These are phyloP conservation scores for Apiospora phragmitis DNA, from an alignment of 2,329 filamentous ascomycete species.

Conservation along the genomic window DNA sequence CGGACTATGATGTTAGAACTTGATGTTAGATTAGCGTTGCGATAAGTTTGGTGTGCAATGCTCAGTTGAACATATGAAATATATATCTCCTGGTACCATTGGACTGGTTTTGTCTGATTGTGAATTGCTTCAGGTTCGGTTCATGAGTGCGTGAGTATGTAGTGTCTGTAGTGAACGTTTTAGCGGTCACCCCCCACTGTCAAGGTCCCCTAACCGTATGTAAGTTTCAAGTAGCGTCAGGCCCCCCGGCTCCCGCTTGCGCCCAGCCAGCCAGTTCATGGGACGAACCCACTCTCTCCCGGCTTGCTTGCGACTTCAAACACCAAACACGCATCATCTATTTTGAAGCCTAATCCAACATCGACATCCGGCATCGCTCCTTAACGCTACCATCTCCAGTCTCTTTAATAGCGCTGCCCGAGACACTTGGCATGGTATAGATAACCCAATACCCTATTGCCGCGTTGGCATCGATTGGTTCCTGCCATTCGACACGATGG, in stretches of 20 bases:
- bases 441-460: neutral
- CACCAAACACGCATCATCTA: neutral
- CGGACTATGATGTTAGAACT: neutral
- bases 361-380: constrained; percentile 1
- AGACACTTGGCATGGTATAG: neutral
- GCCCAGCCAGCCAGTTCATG: neutral
- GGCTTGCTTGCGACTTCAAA: neutral
- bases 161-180: neutral
- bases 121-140: neutral
- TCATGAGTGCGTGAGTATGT: neutral
- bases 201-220: neutral
- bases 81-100: neutral
- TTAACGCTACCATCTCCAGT: neutral
- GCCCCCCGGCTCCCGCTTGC: neutral
- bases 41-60: neutral
- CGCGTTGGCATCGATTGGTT: neutral
- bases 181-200: neutral
- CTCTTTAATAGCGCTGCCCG: neutral
- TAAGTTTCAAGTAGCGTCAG: neutral
- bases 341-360: neutral
- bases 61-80: neutral
- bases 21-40: neutral
- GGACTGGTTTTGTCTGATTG: neutral
- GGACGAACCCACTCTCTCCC: constrained; percentile 7
- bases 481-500: constrained; percentile 47